These are phyloP conservation scores for Balansia obtecta DNA, from an alignment of 2,329 filamentous ascomycete species.

Conservation along the genomic window DNA sequence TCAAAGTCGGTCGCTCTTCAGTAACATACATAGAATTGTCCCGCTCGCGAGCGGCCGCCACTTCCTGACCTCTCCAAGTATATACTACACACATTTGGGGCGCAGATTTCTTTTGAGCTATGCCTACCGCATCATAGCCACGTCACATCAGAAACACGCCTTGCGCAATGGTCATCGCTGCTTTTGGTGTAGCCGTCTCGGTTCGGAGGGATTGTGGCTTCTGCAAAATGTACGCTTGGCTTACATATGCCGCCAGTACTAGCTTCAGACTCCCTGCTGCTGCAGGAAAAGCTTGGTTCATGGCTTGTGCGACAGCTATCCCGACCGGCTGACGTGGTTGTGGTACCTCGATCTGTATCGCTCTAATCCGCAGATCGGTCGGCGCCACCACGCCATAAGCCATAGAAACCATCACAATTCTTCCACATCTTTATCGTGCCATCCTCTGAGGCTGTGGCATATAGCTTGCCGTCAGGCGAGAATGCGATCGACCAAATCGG, in stretches of 20 bases:
- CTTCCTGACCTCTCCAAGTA: neutral
- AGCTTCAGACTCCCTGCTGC: conserved; percentile 6
- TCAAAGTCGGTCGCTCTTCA: neutral
- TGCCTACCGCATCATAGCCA: neutral
- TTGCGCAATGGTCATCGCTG: conserved; percentile 1
- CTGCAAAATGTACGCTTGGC: neutral
- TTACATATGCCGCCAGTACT: conserved; percentile 1
- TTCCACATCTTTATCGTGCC: conserved; percentile 92
- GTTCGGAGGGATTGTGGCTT: neutral
- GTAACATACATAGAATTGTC: neutral
- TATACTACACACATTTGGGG: neutral
- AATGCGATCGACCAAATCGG: conserved; percentile 95
- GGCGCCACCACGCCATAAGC: conserved; percentile 46
- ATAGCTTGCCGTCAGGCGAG: conserved; percentile 89
- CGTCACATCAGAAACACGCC: neutral
- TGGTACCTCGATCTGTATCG: conserved; percentile 11
- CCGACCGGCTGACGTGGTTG: conserved; percentile 3
- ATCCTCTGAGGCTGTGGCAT: conserved; percentile 92
- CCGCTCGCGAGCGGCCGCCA: neutral
- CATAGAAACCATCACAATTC: conserved; percentile 54
- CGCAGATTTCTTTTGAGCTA: neutral
- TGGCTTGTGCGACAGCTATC: conserved; percentile 5
- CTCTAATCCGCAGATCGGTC: conserved; percentile 25
- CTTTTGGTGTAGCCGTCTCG: neutral
- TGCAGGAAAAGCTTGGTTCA: conserved; percentile 9